Base-by-base conservation (phyloP, 169 alveolate species). In the Cryptosporidium andersoni region DNA sequence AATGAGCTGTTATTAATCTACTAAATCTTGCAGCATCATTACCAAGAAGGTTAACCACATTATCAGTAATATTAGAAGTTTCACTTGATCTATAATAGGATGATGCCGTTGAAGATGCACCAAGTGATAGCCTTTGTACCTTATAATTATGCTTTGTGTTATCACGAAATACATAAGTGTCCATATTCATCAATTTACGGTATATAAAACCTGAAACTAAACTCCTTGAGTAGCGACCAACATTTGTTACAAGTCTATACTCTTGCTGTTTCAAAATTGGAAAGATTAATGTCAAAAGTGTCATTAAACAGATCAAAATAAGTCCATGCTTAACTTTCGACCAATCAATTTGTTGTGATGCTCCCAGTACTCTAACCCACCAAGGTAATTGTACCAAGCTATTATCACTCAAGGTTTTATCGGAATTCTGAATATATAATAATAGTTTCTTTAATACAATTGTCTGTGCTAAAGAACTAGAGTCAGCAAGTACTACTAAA, bases 251-350 rank as follows among this genome's bases (percentile, higher is more conserved):
- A 3, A 74, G 53, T 16, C 68, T 51, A 51, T 74, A 62, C 48
- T 74, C 85, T 42, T 74, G 85, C 14, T 74, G 85, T 25, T 74
- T 74, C n/a, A 74, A 42, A 55, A 74, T 45, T 9, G 85, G 85
- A 6, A 62, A 74, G 16, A 74, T 40, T 45, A 74, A 25, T 11
- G 85, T 74, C 34, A 74, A 11, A 58, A 36, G 5, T 4, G 85
- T 74, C 67, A 74, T 56, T 6, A 74, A 37, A 9, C 55, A 3
- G 6, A 74, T 68, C 42, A 74, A 64, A 34, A 47, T 58, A 66
- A 74, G 14, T 16, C 85, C 85, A 16, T 60, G 12, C 12, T 58
- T 64, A 0, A 74, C 34, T 4, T 58, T 58, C 4, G 42, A 37
- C 16, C n/a, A 48, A 49, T 74, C 60, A 4, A 45, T 11, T 7